Conservation (phyloP, 768 basidiomycete genomes). For the Calocybe cyanea region DNA sequence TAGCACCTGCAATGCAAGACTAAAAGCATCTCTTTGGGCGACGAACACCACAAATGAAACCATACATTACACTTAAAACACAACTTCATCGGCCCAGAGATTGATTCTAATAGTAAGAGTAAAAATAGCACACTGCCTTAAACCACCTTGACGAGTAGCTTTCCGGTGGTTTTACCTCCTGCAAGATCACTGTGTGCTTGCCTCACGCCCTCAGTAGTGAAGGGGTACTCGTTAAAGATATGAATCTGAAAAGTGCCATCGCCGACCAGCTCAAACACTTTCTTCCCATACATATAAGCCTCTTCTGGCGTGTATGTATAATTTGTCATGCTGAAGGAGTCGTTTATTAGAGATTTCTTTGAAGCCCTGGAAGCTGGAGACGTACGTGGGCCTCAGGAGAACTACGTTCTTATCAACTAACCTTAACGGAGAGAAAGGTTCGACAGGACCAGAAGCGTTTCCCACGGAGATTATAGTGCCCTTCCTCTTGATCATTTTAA, state of each 20-base stretch:
- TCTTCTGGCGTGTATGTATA: slow-evolving; percentile 78
- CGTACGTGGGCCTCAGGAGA: slow-evolving; percentile 71
- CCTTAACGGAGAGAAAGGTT: slow-evolving; percentile 69
- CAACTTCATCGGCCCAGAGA: too few relatives aligned
- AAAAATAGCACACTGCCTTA: too few relatives aligned
- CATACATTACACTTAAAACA: too few relatives aligned
- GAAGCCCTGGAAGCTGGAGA: slow-evolving; percentile 6
- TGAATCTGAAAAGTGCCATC: slow-evolving; percentile 60
- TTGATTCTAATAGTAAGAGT: too few relatives aligned
- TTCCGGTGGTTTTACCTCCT: slow-evolving; percentile 78
- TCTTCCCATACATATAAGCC: slow-evolving; percentile 55
- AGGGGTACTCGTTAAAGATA: slow-evolving; percentile 76
- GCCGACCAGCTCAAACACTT: slow-evolving; percentile 60
- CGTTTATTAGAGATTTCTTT: neutral
- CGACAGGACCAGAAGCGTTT: slow-evolving; percentile 85
- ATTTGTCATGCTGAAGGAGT: slow-evolving; percentile 52
- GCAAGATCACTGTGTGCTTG: slow-evolving; percentile 78
- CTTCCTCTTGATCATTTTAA: slow-evolving; percentile 78
- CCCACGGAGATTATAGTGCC: slow-evolving; percentile 90
- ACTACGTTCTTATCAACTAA: slow-evolving; percentile 82
- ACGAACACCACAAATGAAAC: too few relatives aligned
- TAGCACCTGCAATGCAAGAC: too few relatives aligned
- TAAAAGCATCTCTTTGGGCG: too few relatives aligned
- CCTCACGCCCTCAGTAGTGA: slow-evolving; percentile 74
- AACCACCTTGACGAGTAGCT: slow-evolving; percentile 73